Conservation (phyloP, 169 alveolate species). For the Plasmodium knowlesi region DNA sequence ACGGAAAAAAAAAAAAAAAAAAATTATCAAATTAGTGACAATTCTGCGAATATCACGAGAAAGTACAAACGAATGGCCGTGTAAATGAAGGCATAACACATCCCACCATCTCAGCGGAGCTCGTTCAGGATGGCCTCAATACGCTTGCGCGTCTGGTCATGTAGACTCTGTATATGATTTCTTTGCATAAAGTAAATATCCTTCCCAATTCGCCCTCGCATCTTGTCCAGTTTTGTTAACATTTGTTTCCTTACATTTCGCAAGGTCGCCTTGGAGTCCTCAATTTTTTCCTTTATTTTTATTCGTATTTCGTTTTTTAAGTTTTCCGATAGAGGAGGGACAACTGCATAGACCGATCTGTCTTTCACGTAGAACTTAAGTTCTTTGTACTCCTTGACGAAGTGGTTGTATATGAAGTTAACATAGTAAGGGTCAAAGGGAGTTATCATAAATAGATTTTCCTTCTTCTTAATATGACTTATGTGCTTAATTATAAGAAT, state of each 20-base stretch:
- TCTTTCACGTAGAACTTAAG: constrained; percentile 44
- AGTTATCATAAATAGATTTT: constrained; percentile 31
- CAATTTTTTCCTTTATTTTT: constrained; percentile 47
- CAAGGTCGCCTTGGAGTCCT: constrained; percentile 37
- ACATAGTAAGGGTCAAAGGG: constrained; percentile 68
- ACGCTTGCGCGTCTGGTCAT: constrained; percentile 40
- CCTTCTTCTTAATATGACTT: constrained; percentile 51
- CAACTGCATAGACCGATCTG: constrained; percentile 35
- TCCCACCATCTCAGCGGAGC: not conserved
- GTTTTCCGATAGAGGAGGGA: constrained; percentile 65
- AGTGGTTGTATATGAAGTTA: constrained; percentile 45
- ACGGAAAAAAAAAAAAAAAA: not conserved
- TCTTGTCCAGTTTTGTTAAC: constrained; percentile 28
- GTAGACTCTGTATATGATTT: constrained; percentile 56
- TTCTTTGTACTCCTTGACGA: constrained; percentile 33
- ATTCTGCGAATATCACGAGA: not conserved
- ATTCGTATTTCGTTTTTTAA: constrained; percentile 49
- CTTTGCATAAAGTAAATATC: constrained; percentile 34
- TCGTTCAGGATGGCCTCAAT: constrained; percentile 35
- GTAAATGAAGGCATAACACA: not conserved
- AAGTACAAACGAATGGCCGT: not conserved
- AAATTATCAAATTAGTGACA: not conserved
- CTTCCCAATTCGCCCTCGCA: constrained; percentile 32
- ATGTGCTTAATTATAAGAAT: constrained; percentile 21
- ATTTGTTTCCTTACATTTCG: constrained; percentile 46